phyloP scores from a whole-genome alignment of 225 moss, liverwort and hornwort genomes.

The Physcomitrellopsis africana region DNA sequence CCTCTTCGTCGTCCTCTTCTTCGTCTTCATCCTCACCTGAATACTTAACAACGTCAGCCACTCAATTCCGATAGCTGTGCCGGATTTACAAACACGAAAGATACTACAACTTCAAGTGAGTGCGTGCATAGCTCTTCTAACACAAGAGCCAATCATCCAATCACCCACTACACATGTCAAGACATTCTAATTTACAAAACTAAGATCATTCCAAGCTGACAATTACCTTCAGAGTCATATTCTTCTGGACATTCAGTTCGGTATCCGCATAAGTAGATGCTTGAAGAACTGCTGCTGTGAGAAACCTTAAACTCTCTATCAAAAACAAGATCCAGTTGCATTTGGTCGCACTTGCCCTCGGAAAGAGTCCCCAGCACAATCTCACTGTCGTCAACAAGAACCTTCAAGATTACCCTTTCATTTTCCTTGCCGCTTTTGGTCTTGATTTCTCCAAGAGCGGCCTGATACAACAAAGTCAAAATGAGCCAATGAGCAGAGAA shows the following conservation, averaged over 20 bases:
- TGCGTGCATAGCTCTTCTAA: not conserved
- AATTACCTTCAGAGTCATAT: not conserved
- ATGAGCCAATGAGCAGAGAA: not conserved
- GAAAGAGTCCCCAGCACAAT: constrained; percentile 75
- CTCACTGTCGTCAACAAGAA: constrained; percentile 58
- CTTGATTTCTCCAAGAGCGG: constrained; percentile 72
- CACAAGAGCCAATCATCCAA: not conserved
- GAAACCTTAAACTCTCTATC: constrained; percentile 80
- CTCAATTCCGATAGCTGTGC: not conserved
- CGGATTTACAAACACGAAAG: no score
- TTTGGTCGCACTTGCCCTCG: constrained; percentile 83
- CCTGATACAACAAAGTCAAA: constrained; percentile 38
- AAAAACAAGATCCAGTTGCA: constrained; percentile 80
- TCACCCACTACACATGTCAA: no score
- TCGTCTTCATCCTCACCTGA: constrained; percentile 28
- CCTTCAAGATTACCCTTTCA: constrained; percentile 77
- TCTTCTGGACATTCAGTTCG: constrained; percentile 65
- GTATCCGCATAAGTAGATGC: constrained; percentile 84
- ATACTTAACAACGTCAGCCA: constrained; percentile 8
- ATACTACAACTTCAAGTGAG: no score
- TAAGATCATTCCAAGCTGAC: no score
- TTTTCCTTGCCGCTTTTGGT: constrained; percentile 40
- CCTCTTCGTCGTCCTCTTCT: constrained; percentile 28
- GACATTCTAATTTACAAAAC: no score
- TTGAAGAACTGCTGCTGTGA: constrained; percentile 63